Conservation (phyloP, 371 early-diverging fungal species). For the Zychaea mexicana region DNA sequence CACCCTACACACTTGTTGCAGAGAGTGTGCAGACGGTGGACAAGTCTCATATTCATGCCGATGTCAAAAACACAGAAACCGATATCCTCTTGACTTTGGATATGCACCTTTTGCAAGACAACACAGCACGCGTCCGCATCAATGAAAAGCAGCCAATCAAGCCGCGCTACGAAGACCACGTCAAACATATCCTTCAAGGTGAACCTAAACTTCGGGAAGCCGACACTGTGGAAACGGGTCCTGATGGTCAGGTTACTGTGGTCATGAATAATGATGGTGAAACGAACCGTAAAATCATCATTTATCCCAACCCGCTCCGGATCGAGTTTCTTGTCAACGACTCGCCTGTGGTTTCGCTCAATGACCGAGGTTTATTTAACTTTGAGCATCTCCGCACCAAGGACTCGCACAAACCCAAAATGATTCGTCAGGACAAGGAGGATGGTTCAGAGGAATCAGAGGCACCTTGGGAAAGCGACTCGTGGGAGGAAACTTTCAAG, state of each 20-base stretch:
- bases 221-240: slow-evolving; percentile 2
- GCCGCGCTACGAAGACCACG: slow-evolving; percentile 75
- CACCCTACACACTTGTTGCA: slow-evolving; percentile 66
- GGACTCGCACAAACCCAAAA: slow-evolving; percentile 49
- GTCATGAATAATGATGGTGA: slow-evolving; percentile 21
- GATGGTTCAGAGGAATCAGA: slow-evolving; percentile 46
- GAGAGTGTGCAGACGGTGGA: slow-evolving; percentile 51
- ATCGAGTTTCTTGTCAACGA: slow-evolving; percentile 69
- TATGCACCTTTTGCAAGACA: slow-evolving; percentile 56
- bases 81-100: slow-evolving; percentile 48
- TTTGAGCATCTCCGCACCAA: slow-evolving; percentile 83
- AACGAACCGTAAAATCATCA: slow-evolving; percentile 38
- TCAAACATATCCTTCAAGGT: slow-evolving; percentile 56
- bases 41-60: slow-evolving; percentile 53
- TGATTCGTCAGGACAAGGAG: slow-evolving; percentile 43
- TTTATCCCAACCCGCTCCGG: slow-evolving; percentile 63
- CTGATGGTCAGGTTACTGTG: slow-evolving; percentile 22
- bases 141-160: slow-evolving; percentile 69
- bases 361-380: slow-evolving; percentile 82
- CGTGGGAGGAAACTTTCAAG: slow-evolving; percentile 91
- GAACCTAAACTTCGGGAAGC: slow-evolving; percentile 30
- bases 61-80: slow-evolving; percentile 60
- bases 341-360: slow-evolving; percentile 69
- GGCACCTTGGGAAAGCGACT: slow-evolving; percentile 57
- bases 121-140: slow-evolving; percentile 67